A percentile compares a stretch with the other conserved stretches of the same genome.
phyloP scores from a whole-genome alignment of 345 rosid genomes.

The Combretum micranthum region DNA sequence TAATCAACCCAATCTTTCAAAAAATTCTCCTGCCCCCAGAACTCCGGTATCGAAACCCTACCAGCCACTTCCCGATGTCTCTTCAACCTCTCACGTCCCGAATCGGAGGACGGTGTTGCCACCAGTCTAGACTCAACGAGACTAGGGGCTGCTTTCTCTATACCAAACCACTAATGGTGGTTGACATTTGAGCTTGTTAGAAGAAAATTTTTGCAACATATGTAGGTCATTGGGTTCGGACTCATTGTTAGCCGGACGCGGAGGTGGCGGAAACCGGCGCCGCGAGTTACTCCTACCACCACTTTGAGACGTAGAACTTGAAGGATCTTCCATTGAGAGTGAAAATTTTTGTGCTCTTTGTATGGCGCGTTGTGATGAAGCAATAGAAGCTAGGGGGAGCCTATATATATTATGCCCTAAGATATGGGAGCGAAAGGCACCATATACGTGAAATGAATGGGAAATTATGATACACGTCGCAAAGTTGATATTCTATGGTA shows the following conservation, averaged over 20 bases:
- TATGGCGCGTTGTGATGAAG: no score
- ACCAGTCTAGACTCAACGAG: background rate
- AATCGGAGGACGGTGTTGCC: no score
- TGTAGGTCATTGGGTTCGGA: no score
- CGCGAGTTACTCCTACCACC: no score
- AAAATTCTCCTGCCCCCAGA: conserved; percentile 57
- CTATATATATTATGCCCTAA: background rate
- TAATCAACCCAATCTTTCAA: conserved; percentile 63
- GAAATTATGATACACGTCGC: conserved; percentile 21
- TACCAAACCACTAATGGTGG: background rate
- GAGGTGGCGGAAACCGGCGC: no score
- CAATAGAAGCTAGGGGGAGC: no score
- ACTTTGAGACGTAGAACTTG: no score
- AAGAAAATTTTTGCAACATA: no score
- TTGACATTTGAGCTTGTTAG: no score
- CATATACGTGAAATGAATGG: conserved; percentile 16
- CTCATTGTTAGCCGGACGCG: no score
- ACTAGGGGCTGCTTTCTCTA: background rate
- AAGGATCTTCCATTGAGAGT: no score
- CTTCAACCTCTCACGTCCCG: conserved; percentile 63
- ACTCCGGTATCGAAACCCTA: conserved; percentile 46
- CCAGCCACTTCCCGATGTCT: conserved; percentile 55
- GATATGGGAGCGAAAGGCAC: background rate
- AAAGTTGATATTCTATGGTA: conserved; percentile 25
- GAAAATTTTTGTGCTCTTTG: no score